phyloP scores from a whole-genome alignment of 139 green algal genomes.

The Eudorina sp. region DNA sequence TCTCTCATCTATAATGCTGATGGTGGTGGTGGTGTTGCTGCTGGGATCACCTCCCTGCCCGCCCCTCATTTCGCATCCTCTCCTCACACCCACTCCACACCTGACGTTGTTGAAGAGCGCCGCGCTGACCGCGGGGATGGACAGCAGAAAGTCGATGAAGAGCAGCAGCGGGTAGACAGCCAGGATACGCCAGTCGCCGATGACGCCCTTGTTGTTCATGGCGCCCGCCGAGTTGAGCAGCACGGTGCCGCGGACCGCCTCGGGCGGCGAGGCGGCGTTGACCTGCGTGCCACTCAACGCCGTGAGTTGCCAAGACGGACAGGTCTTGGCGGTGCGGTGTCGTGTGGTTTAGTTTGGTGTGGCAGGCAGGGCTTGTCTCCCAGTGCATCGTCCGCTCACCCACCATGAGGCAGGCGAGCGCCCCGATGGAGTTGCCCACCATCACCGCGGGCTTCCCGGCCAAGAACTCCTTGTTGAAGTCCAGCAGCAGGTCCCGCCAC shows the following conservation, averaged over 20 bases:
- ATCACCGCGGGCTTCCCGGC: slow-evolving; percentile 67
- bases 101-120: slow-evolving; percentile 55
- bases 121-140: slow-evolving; percentile 61
- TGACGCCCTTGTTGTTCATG: slow-evolving; percentile 94
- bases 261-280: slow-evolving; percentile 22
- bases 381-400: too few species aligned
- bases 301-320: too few species aligned
- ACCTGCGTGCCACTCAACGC: slow-evolving; percentile 39
- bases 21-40: too few species aligned
- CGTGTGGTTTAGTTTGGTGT: too few species aligned
- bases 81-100: neutral
- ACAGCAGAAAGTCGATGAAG: slow-evolving; percentile 93
- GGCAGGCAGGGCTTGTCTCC: too few species aligned
- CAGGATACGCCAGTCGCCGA: slow-evolving; percentile 72
- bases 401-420: slow-evolving; percentile 78
- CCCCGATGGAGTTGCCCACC: slow-evolving; percentile 91
- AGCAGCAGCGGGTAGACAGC: slow-evolving; percentile 85
- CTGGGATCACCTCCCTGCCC: too few species aligned
- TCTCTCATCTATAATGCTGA: too few species aligned
- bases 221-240: slow-evolving; percentile 89
- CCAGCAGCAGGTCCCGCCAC: slow-evolving; percentile 70
- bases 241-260: slow-evolving; percentile 64
- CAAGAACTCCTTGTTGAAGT: slow-evolving; percentile 82
- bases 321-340: too few species aligned
- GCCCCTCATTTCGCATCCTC: neutral